Percentiles rank a stretch among this genome's conserved stretches.
Conservation (phyloP, 345 rosid genomes). For the Pseudoturritis turrita region DNA sequence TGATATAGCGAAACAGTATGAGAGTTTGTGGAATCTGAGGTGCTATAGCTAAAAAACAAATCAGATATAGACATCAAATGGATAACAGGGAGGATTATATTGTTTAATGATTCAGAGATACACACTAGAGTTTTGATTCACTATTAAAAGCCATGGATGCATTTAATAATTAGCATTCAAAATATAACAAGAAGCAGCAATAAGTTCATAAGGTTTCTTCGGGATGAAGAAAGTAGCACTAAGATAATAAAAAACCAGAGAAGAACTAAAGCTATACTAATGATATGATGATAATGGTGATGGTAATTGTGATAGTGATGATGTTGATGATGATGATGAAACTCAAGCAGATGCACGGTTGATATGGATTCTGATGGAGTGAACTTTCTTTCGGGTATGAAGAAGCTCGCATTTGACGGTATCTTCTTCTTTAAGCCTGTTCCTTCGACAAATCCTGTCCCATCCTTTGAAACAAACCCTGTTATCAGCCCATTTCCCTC, state of each 20-base stretch:
- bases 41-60: too few relatives aligned
- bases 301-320: not conserved
- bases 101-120: too few relatives aligned
- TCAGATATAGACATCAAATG: too few relatives aligned
- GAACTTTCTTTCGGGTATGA: not conserved
- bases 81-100: too few relatives aligned
- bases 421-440: not conserved
- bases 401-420: constrained; percentile 2
- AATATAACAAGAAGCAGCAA: too few relatives aligned
- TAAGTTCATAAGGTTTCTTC: too few relatives aligned
- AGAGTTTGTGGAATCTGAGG: too few relatives aligned
- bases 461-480: constrained; percentile 20
- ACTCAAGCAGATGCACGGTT: not conserved
- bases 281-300: not conserved
- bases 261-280: not conserved
- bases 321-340: not conserved
- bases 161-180: too few relatives aligned
- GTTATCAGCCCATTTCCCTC: constrained; percentile 12
- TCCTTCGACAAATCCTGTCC: constrained; percentile 27
- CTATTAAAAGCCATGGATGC: too few relatives aligned
- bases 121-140: too few relatives aligned
- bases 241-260: not conserved
- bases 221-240: not conserved
- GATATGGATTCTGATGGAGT: constrained; percentile 1
- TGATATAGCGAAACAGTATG: not conserved